These are phyloP conservation scores for Botrytis paeoniae DNA, from an alignment of 2,329 filamentous ascomycete genomes.

Conservation along the genomic window DNA sequence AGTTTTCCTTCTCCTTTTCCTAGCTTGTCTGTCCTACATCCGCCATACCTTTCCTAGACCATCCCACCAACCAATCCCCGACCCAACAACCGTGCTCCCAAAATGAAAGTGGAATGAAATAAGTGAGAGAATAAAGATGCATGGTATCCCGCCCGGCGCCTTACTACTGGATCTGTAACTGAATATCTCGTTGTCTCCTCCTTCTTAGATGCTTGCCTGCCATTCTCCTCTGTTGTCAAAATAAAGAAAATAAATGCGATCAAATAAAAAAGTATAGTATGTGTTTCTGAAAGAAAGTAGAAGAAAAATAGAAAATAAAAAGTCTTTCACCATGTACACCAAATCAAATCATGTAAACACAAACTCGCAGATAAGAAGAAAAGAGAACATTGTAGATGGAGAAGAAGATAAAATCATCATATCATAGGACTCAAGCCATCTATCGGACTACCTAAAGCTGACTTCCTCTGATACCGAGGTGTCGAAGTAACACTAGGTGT, in stretches of 20 bases:
- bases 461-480: slow-evolving; percentile 33
- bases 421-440: slow-evolving; percentile 49
- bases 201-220: background rate
- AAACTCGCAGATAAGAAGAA: background rate
- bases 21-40: background rate
- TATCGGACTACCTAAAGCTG: slow-evolving; percentile 37
- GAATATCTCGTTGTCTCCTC: background rate
- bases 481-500: slow-evolving; percentile 45
- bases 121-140: slow-evolving; percentile 1
- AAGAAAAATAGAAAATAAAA: slow-evolving; percentile 12
- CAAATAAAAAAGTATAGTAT: background rate
- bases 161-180: background rate
- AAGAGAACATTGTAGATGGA: background rate
- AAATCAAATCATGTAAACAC: background rate
- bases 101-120: background rate
- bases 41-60: background rate
- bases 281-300: background rate
- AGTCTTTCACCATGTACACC: background rate
- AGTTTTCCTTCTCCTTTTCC: background rate
- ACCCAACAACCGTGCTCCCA: background rate
- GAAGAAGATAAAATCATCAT: slow-evolving; percentile 34
- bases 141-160: background rate
- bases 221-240: background rate
- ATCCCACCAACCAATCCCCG: background rate
- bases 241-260: background rate